Evolutionary conservation across 768 basidiomycete species (phyloP), one percentile per base, ranked within the genome.

Genomic region (Leccinum subgranulosum): DNA sequence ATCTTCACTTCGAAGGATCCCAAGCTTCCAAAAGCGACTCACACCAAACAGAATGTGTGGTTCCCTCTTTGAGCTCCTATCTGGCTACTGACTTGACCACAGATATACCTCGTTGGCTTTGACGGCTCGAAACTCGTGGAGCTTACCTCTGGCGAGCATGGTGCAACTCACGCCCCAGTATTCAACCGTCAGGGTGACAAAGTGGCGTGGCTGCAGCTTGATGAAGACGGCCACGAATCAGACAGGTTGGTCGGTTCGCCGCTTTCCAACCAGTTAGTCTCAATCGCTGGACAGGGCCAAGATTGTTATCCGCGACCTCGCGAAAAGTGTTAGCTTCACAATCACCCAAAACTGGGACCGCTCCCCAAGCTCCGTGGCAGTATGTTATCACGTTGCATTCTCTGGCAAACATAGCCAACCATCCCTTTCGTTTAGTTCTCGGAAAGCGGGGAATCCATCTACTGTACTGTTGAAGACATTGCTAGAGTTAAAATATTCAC

Each of bases 1-100:
- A 79, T 92, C 34, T 90, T 96, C 68, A 92, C 92, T 6, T 79
- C 93, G 53, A 94, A 95, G 67, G 91, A 96, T 64, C 88, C 92
- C 1, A 65, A 79, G 54, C 79, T 95, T 17, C 84, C 85, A 12
- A 79, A 82, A 45, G 89, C 94, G 0, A 85, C 79, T 80, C 94
- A 98, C 73, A 98, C 96, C 2, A 92, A 91, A 64, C 89, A 93
- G 67, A 87, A 95, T 64, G 88, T 95, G 41, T 43, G 66, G 10
- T 53, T 31, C 41, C 46, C 14, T 46, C 23, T 36, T 36, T 12
- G 7, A 14, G 36, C 25, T n/a, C 33, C 11, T 45, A 11, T 39
- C 28, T 14, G 33, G 45, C 19, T 33, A 29, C 29, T 59, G 46
- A 61, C 51, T 19, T 9, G 17, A n/a, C 53, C 23, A 47, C 54